A percentile compares a stretch with the other conserved stretches of the same genome.
Evolutionary conservation across 2,329 filamentous ascomycete genomes (phyloP).

Genomic region (Sporothrix mexicana): DNA sequence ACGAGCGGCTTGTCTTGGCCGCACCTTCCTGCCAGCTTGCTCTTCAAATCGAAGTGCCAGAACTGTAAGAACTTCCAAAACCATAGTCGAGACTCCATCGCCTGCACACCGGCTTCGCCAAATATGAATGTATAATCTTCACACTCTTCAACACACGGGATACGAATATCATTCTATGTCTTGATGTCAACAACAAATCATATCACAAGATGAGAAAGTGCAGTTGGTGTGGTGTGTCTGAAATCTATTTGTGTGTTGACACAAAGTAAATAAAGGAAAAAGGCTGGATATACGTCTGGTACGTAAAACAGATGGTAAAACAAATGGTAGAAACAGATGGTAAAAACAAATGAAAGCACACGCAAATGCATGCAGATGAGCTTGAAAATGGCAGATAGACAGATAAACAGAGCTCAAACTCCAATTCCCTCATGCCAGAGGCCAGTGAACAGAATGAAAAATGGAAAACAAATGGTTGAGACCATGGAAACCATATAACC

Average conservation of each 20-base stretch:
- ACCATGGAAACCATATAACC: background rate
- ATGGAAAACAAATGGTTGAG: background rate
- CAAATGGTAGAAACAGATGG: background rate
- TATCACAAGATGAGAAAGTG: too few species aligned
- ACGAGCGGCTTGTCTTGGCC: background rate
- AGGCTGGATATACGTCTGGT: background rate
- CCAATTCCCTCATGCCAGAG: slow-evolving; percentile 18
- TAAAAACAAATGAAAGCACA: background rate
- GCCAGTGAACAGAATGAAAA: background rate
- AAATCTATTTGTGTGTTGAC: background rate
- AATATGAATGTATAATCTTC: too few species aligned
- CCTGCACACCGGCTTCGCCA: too few species aligned
- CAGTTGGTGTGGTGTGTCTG: background rate
- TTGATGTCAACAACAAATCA: too few species aligned
- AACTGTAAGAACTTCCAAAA: too few species aligned
- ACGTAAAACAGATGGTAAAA: background rate
- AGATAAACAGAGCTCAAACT: slow-evolving; percentile 10
- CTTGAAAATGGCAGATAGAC: background rate
- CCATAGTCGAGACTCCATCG: too few species aligned
- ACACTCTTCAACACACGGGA: too few species aligned
- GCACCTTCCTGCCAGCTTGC: background rate
- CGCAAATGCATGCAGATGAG: background rate
- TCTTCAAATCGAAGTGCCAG: too few species aligned
- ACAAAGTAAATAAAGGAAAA: background rate
- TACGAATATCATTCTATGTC: too few species aligned